Evolutionary conservation across 192 early-diverging fungal genomes (phyloP).

Genomic region (Coemansia sp.): DNA sequence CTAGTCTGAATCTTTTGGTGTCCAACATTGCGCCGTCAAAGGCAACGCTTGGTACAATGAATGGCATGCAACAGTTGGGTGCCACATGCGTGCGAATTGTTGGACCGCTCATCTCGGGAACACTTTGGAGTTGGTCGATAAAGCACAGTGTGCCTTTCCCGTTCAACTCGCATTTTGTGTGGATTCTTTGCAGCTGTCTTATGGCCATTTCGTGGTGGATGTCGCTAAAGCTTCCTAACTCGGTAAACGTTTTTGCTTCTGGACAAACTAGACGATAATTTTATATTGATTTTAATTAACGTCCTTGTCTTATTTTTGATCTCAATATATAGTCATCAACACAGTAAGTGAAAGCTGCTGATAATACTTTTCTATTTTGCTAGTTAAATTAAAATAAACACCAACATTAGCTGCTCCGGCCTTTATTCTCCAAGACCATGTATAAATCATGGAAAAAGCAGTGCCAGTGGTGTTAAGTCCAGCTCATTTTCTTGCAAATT

Average conservation of each 20-base stretch:
- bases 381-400: too few species aligned
- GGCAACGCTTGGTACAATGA: slow-evolving; percentile 36
- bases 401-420: too few species aligned
- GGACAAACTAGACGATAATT: not conserved
- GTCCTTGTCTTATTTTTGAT: too few species aligned
- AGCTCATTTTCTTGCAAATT: too few species aligned
- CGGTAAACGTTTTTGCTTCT: slow-evolving; percentile 38
- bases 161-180: slow-evolving; percentile 40
- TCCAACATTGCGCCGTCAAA: slow-evolving; percentile 37
- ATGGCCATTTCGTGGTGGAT: slow-evolving; percentile 7
- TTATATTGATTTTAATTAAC: not conserved
- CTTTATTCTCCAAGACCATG: too few species aligned
- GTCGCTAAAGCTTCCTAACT: slow-evolving; percentile 19
- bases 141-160: slow-evolving; percentile 38
- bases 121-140: slow-evolving; percentile 45
- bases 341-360: too few species aligned
- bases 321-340: too few species aligned
- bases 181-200: slow-evolving; percentile 21
- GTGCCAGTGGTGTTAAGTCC: too few species aligned
- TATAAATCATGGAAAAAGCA: too few species aligned
- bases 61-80: slow-evolving; percentile 38
- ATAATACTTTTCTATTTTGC: too few species aligned
- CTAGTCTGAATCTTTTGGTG: slow-evolving; percentile 39
- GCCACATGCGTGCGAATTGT: slow-evolving; percentile 18
- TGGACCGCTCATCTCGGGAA: slow-evolving; percentile 32